These are phyloP conservation scores for Catharanthus roseus DNA, from an alignment of 257 asterid genomes.

Conservation along the genomic window DNA sequence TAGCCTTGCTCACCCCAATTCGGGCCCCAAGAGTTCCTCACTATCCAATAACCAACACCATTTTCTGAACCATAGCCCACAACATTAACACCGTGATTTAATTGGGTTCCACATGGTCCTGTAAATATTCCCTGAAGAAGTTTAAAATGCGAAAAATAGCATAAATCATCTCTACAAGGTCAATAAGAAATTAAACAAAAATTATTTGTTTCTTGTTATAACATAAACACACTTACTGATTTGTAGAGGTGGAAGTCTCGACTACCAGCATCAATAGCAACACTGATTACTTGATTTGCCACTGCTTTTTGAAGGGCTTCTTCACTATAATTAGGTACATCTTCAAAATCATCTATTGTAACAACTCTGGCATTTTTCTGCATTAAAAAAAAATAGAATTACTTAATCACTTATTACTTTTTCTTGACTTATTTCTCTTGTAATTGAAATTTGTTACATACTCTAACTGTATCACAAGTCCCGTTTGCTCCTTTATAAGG, in stretches of 20 bases:
- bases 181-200: too few species aligned
- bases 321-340: conserved; percentile 36
- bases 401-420: too few species aligned
- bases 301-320: conserved; percentile 43
- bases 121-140: conserved; percentile 56
- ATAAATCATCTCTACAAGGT: background rate
- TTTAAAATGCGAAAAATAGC: background rate
- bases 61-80: conserved; percentile 64
- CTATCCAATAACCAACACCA: conserved; percentile 58
- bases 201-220: too few species aligned
- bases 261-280: conserved; percentile 63
- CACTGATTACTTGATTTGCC: conserved; percentile 47
- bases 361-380: conserved; percentile 66
- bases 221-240: background rate
- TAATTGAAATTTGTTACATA: conserved; percentile 1
- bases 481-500: conserved; percentile 28
- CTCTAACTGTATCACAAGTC: conserved; percentile 32
- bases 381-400: conserved; percentile 4
- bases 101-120: conserved; percentile 46
- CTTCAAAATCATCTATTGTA: conserved; percentile 49
- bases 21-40: conserved; percentile 72
- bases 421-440: too few species aligned
- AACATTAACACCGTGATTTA: conserved; percentile 65
- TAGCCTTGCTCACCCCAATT: conserved; percentile 78
- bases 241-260: conserved; percentile 54